Evolutionary conservation across 192 early-diverging fungal species (phyloP).

Genomic region (Physocladia obscura): DNA sequence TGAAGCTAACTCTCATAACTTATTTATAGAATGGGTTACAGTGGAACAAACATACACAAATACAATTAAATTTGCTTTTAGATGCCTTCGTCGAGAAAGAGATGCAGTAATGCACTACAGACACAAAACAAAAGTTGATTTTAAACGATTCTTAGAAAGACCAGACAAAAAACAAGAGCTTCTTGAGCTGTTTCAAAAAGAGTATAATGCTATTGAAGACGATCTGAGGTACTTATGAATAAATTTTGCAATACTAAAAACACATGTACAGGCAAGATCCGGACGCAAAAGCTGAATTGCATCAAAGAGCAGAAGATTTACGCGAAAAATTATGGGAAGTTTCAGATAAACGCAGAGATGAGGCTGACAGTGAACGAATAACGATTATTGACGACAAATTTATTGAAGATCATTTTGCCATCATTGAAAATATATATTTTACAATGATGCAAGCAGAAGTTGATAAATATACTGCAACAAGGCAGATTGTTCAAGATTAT

Average conservation of each 20-base stretch:
- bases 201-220: constrained; percentile 61
- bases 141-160: constrained; percentile 51
- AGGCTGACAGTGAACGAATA: constrained; percentile 57
- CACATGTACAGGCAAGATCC: constrained; percentile 44
- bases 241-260: constrained; percentile 11
- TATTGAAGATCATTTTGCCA: constrained; percentile 61
- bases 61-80: constrained; percentile 57
- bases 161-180: constrained; percentile 60
- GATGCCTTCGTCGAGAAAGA: constrained; percentile 54
- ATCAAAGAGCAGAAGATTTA: constrained; percentile 62
- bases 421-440: constrained; percentile 53
- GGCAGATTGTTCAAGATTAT: constrained; percentile 51
- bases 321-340: constrained; percentile 63
- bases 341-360: constrained; percentile 56
- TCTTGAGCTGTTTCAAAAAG: constrained; percentile 53
- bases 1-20: background rate
- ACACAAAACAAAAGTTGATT: constrained; percentile 54
- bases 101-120: constrained; percentile 53
- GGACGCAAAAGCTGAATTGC: constrained; percentile 62
- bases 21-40: constrained; percentile 53
- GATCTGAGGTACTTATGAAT: constrained; percentile 45
- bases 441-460: constrained; percentile 60
- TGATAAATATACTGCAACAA: constrained; percentile 49
- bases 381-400: constrained; percentile 56
- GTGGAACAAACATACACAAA: constrained; percentile 58